phyloP scores from a whole-genome alignment of 164 flowering plant genomes.

The Chimonanthus salicifolius region DNA sequence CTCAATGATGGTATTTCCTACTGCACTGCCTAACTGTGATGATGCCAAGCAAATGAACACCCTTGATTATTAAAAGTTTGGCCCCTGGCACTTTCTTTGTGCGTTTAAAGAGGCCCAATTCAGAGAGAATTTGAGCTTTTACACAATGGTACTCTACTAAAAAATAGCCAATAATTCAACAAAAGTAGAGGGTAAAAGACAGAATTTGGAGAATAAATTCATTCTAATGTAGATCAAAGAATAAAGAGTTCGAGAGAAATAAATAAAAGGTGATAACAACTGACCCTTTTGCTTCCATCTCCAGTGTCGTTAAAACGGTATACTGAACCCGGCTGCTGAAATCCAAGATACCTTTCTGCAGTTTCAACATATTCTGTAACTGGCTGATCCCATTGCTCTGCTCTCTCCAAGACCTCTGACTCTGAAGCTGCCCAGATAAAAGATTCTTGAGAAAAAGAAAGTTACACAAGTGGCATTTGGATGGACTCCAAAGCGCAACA shows the following conservation, averaged over 20 bases:
- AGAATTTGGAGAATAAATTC: background rate
- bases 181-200: background rate
- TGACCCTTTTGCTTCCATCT: slow-evolving; percentile 56
- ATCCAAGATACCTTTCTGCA: slow-evolving; percentile 73
- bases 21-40: too few species aligned
- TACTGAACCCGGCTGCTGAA: slow-evolving; percentile 76
- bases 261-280: slow-evolving; percentile 10
- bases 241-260: background rate
- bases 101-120: background rate
- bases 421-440: slow-evolving; percentile 44
- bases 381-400: slow-evolving; percentile 87
- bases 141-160: too few species aligned
- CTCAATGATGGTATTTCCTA: too few species aligned
- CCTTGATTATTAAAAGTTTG: background rate
- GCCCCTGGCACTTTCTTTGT: background rate
- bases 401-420: slow-evolving; percentile 68
- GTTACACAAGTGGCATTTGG: background rate
- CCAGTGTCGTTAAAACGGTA: slow-evolving; percentile 72
- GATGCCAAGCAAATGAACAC: background rate
- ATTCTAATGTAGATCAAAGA: background rate
- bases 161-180: background rate
- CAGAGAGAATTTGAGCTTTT: background rate
- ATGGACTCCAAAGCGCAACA: background rate
- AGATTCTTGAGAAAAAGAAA: background rate
- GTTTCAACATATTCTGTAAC: slow-evolving; percentile 61